Evolutionary conservation across 2,329 filamentous ascomycete species (phyloP), one percentile per base, ranked within the genome.

Genomic region (Byssothecium circinans): DNA sequence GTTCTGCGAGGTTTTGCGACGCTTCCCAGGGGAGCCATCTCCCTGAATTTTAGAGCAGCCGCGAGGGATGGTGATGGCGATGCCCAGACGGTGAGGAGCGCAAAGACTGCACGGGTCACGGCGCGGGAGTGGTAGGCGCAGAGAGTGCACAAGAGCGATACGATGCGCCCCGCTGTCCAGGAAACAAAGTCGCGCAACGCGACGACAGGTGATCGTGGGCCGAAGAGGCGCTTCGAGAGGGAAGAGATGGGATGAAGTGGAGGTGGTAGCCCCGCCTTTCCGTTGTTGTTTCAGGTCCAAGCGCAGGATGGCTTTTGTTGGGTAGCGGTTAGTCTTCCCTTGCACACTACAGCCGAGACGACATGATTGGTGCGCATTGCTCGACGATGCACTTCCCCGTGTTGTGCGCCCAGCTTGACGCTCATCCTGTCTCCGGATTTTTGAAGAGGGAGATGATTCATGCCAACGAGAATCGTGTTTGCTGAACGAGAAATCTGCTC

Each of bases 161-260:
- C 52, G 32, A 54, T 54, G 53, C 45, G 52, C 48, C 45, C 49
- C 48, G 47, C 43, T 32, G 64, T 64, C 45, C 48, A 58, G 43
- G 52, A 58, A 50, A 34, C 23, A 36, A 48, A 35, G 50, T 53
- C 44, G 60, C 52, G 56, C 52, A 37, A 61, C 50, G 50, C 60
- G 58, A 68, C 58, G 60, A 70, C 54, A 68, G 67, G 68, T 58
- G 51, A 56, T 43, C 45, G 57, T 52, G 61, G 41, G 56, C 55
- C 58, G 48, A 45, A 42, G 52, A 50, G 59, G 64, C 64, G 67
- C 64, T 61, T 64, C 49, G 58, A 54, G 48, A 58, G 49, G 52
- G 41, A 23, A 18, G 44, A 47, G 57, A 57, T 49, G 53, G 54
- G 49, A 50, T 57, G 55, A 55, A 52, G 53, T 52, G 50, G 56